Base-by-base conservation (phyloP, 2,329 filamentous ascomycete genomes). In the Ceratocystis papillata region DNA sequence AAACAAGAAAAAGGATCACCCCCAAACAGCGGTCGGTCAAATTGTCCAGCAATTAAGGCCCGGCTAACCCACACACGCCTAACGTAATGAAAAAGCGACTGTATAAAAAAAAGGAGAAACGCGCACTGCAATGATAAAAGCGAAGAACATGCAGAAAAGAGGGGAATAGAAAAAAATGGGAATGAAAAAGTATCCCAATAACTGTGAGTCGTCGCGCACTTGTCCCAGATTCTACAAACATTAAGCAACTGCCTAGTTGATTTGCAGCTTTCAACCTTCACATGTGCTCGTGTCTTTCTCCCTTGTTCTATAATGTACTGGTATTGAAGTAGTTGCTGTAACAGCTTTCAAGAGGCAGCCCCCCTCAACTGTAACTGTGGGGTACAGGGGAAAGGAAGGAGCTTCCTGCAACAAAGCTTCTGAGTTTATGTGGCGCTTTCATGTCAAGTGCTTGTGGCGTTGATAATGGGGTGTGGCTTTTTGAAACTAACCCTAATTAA, bases 21-120 rank as follows among this genome's bases (percentile, higher is more conserved):
- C 50, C 8, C 22, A 57, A 57, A 57, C 28, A 57, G 53, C 28
- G 28, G 53, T 33, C 53, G 53, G 53, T 8, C 53, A 57, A 22
- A 30, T 57, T 57, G 53, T 57, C 25, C 53, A 10, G 22, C 53
- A 57, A 57, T 33, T 10, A 57, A 57, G 53, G 53, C 53, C 53
- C 28, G 28, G 53, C 28, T 33, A 57, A 57, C 33, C 10, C 53
- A 30, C 53, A 57, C 22, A 57, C 28, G 53, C 20, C 53, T 57
- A 17, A 22, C 48, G 25, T 5, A 22, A 57, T 28, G 22, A 57
- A 25, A 5, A 57, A 28, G 53, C 15, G 20, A 25, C 20, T 10
- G n/a, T 20, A 30, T 28, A 28, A 57, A 28, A 28, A 57, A 30
- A 30, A 57, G 22, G 53, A 33, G 53, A 25, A 57, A 6, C 22